Evolutionary conservation across 306 rosid species (phyloP), one percentile per base, ranked within the genome.

Genomic region (Lablab purpureus): DNA sequence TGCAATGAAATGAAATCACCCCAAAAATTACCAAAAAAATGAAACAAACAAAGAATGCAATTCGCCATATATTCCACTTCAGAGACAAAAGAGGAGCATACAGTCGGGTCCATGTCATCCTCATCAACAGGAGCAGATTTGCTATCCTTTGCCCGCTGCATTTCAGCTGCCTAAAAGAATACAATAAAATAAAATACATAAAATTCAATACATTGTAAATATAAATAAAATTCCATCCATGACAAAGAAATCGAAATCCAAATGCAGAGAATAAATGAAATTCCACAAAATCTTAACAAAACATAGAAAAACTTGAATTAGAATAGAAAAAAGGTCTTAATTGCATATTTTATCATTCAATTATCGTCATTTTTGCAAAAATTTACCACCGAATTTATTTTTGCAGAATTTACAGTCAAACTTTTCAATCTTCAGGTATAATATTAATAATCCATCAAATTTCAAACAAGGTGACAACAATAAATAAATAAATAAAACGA

Each of bases 61-160:
- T 15, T 28, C 40, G 3, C 14, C 67, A 14, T 13, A 28, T 6
- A 6, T 60, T 15, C 23, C 58, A 73, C 54, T 50, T 5, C 67
- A 14, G 19, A 22, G 50, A 15, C 4, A 8, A 14, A 27, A 14
- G 6, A 14, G 19, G 10, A 60, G 37, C 18, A 60, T 27, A 60
- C 67, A 17, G 67, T 60, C 15, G 67, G 67, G 41, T 15, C 13
- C 75, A 95, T 92, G 66, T 92, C 93, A 17, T 94, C 97, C 22
- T 91, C 98, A 51, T 93, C 97, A 72, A 73, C 83, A 15, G 87
- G 58, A 14, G 76, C 89, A 67, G 82, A 49, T 59, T 84, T 94
- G 88, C 82, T 91, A 45, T 70, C 81, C 67, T 87, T 90, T 10
- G 90, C 76, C 73, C 25, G 80, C 62, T 78, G 73, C 23, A 68